These are phyloP conservation scores for Viridothelium virens DNA, from an alignment of 495 filamentous ascomycete species.

Conservation along the genomic window DNA sequence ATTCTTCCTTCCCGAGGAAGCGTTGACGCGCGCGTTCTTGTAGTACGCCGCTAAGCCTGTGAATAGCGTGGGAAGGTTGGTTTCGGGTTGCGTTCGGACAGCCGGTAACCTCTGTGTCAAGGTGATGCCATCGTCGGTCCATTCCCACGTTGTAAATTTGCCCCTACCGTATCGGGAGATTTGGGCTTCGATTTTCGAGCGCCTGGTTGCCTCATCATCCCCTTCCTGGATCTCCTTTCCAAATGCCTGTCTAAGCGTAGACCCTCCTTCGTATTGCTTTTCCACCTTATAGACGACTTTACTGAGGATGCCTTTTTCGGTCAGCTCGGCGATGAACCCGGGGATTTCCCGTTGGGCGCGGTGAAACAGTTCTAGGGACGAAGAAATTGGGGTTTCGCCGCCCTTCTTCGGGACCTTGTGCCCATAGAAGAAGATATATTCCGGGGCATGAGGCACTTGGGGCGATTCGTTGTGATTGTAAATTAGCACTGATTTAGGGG, in stretches of 20 bases:
- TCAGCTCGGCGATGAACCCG: slow-evolving; percentile 41
- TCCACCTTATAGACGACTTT: slow-evolving; percentile 42
- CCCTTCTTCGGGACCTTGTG: slow-evolving; percentile 35
- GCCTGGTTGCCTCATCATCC: slow-evolving; percentile 39
- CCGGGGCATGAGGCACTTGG: slow-evolving; percentile 47
- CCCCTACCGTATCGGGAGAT: slow-evolving; percentile 37
- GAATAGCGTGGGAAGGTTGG: slow-evolving; percentile 46
- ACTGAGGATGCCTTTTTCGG: slow-evolving; percentile 42
- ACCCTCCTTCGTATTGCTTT: slow-evolving; percentile 41
- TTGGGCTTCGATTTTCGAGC: slow-evolving; percentile 45
- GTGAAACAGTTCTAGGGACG: slow-evolving; percentile 45
- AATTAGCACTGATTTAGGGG: slow-evolving; percentile 44
- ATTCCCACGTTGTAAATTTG: slow-evolving; percentile 40
- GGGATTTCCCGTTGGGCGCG: slow-evolving; percentile 42
- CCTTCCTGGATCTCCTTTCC: slow-evolving; percentile 43
- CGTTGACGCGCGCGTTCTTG: slow-evolving; percentile 33
- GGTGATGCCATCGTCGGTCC: slow-evolving; percentile 39
- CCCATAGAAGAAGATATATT: slow-evolving; percentile 48
- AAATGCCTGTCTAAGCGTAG: slow-evolving; percentile 47
- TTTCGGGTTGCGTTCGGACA: slow-evolving; percentile 43
- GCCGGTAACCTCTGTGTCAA: slow-evolving; percentile 42
- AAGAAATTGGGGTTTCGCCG: slow-evolving; percentile 48
- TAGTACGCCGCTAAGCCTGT: slow-evolving; percentile 44
- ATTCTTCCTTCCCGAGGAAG: slow-evolving; percentile 13
- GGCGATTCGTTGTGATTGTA: slow-evolving; percentile 51